Conservation (phyloP, 768 basidiomycete species). For the Suillus clintonianus region DNA sequence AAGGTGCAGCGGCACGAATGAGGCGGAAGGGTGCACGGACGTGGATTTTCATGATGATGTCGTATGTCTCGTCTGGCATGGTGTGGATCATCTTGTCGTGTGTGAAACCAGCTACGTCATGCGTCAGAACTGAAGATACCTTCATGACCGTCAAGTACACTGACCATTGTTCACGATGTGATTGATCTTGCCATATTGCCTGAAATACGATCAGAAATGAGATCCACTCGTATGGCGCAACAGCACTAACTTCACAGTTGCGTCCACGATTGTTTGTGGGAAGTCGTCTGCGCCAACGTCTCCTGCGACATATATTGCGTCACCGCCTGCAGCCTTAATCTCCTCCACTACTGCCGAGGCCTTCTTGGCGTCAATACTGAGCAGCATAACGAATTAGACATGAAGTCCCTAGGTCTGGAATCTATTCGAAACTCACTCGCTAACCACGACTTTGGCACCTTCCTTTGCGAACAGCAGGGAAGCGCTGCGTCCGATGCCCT, state of each 20-base stretch:
- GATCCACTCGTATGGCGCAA: background rate
- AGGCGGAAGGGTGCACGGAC: slow-evolving; percentile 86
- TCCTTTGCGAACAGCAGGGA: slow-evolving; percentile 82
- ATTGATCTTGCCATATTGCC: slow-evolving; percentile 81
- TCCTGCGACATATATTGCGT: slow-evolving; percentile 72
- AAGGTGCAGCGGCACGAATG: slow-evolving; percentile 80
- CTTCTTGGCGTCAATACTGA: slow-evolving; percentile 72
- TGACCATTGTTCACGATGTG: slow-evolving; percentile 82
- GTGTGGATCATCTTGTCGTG: slow-evolving; percentile 89
- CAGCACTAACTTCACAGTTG: slow-evolving; percentile 68
- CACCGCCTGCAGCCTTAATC: slow-evolving; percentile 72
- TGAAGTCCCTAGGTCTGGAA: background rate
- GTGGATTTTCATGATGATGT: slow-evolving; percentile 83
- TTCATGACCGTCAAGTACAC: slow-evolving; percentile 10
- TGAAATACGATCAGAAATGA: background rate
- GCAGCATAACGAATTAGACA: background rate
- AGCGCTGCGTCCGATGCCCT: slow-evolving; percentile 79
- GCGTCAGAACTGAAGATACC: background rate
- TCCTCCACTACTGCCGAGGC: slow-evolving; percentile 68
- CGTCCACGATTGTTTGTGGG: slow-evolving; percentile 74
- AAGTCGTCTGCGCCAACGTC: slow-evolving; percentile 86
- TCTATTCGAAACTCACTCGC: slow-evolving; percentile 57
- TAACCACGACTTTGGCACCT: slow-evolving; percentile 84
- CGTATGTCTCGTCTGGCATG: slow-evolving; percentile 79
- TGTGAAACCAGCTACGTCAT: slow-evolving; percentile 63